phyloP scores from a whole-genome alignment of 2,329 filamentous ascomycete genomes.

The Penicillium psychrosexuale region DNA sequence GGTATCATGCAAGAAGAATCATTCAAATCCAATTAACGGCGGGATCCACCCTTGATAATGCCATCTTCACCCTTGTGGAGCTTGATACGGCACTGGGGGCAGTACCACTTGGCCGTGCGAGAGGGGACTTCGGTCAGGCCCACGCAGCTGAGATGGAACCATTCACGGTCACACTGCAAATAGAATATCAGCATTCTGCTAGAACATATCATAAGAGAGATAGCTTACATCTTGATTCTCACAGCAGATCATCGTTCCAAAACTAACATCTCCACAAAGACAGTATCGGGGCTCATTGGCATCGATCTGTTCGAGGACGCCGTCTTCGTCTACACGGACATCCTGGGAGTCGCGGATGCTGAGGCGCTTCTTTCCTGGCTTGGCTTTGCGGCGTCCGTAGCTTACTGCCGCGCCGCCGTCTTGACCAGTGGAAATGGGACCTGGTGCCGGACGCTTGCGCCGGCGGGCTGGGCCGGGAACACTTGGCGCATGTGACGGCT shows the following conservation, averaged over 20 bases:
- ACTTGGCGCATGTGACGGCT: slow-evolving; percentile 39
- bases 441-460: slow-evolving; percentile 59
- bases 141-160: slow-evolving; percentile 64
- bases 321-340: slow-evolving; percentile 48
- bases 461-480: slow-evolving; percentile 43
- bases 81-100: slow-evolving; percentile 58
- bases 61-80: slow-evolving; percentile 43
- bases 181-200: slow-evolving; percentile 8
- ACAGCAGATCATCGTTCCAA: slow-evolving; percentile 64
- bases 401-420: slow-evolving; percentile 61
- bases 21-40: slow-evolving; percentile 22
- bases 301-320: slow-evolving; percentile 53
- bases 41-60: slow-evolving; percentile 37
- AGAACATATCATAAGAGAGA: background rate
- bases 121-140: slow-evolving; percentile 57
- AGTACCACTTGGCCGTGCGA: slow-evolving; percentile 64
- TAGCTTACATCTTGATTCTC: slow-evolving; percentile 56
- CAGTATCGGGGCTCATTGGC: slow-evolving; percentile 64
- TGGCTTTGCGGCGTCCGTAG: slow-evolving; percentile 57
- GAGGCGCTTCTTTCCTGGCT: slow-evolving; percentile 46
- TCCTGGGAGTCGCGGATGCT: slow-evolving; percentile 42
- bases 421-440: slow-evolving; percentile 56
- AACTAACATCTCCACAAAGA: slow-evolving; percentile 62
- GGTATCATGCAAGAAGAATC: slow-evolving; percentile 25
- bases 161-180: slow-evolving; percentile 61